Evolutionary conservation across 495 filamentous ascomycete genomes (phyloP).

Genomic region (Letharia lupina): DNA sequence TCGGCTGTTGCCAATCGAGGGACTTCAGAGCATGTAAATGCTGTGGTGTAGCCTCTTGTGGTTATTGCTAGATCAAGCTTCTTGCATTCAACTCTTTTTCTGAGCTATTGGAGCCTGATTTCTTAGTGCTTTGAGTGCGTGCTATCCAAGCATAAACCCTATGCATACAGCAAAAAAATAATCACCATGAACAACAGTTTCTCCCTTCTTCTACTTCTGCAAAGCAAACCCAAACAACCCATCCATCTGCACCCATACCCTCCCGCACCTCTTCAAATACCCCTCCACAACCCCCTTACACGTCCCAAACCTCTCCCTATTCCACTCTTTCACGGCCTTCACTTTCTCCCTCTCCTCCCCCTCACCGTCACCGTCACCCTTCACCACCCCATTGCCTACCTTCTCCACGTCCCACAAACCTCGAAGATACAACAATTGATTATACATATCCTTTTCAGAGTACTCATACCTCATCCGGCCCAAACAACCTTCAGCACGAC

Average conservation of each 20-base stretch:
- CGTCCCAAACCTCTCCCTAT: constrained; percentile 66
- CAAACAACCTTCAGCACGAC: constrained; percentile 71
- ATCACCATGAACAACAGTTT: not conserved
- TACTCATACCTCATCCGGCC: constrained; percentile 85
- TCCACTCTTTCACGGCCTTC: constrained; percentile 66
- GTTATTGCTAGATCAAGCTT: not conserved
- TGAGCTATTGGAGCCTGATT: not conserved
- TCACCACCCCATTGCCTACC: constrained; percentile 22
- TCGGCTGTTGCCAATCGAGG: not conserved
- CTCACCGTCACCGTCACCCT: constrained; percentile 37
- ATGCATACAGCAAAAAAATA: not conserved
- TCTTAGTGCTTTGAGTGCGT: not conserved
- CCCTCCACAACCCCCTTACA: constrained; percentile 68
- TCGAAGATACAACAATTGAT: constrained; percentile 84
- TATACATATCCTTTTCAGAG: constrained; percentile 83
- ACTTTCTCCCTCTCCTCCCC: constrained; percentile 51
- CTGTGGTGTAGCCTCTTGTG: not conserved
- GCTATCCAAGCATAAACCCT: constrained; percentile 8
- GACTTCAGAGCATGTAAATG: not conserved
- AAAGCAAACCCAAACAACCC: constrained; percentile 69
- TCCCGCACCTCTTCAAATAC: constrained; percentile 87
- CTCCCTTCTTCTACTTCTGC: constrained; percentile 5
- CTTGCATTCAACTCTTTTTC: not conserved
- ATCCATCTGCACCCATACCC: constrained; percentile 96
- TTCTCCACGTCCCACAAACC: constrained; percentile 80